These are phyloP conservation scores for Boletus huronensis DNA, from an alignment of 768 basidiomycete species.

Conservation along the genomic window DNA sequence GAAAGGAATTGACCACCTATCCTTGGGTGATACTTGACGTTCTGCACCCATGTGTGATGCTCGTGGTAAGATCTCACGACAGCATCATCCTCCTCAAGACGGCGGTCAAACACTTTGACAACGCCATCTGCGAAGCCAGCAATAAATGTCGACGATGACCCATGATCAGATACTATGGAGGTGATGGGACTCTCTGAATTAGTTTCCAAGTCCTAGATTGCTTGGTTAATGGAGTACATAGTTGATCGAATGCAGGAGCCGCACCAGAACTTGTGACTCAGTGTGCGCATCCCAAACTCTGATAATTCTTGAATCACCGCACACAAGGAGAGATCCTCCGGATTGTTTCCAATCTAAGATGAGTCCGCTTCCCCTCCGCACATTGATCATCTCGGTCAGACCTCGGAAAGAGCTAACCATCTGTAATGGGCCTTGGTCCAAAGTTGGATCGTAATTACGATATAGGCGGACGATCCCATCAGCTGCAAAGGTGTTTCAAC, in stretches of 20 bases:
- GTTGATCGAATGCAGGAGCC: conserved; percentile 20
- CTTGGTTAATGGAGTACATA: neutral
- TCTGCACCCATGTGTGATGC: conserved; percentile 89
- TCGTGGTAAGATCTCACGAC: conserved; percentile 74
- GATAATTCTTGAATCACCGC: conserved; percentile 86
- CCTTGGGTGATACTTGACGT: conserved; percentile 79
- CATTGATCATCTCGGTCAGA: conserved; percentile 69
- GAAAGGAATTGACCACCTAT: conserved; percentile 71
- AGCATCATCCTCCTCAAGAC: conserved; percentile 79
- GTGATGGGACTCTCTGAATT: conserved; percentile 90
- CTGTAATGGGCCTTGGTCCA: conserved; percentile 72
- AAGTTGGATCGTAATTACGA: conserved; percentile 80
- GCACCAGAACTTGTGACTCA: conserved; percentile 71
- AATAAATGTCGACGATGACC: conserved; percentile 74
- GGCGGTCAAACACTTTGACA: conserved; percentile 87
- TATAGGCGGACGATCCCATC: conserved; percentile 91
- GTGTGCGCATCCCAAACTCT: conserved; percentile 95
- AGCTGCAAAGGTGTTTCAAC: conserved; percentile 43
- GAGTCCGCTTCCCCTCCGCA: conserved; percentile 78
- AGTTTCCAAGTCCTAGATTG: conserved; percentile 76
- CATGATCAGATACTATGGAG: conserved; percentile 72
- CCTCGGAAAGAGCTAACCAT: conserved; percentile 95
- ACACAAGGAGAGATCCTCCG: conserved; percentile 79
- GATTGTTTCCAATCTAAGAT: conserved; percentile 93
- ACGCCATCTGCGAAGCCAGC: conserved; percentile 92